phyloP scores from a whole-genome alignment of 352 stramenopile species.

The Phytophthora tentaculata region DNA sequence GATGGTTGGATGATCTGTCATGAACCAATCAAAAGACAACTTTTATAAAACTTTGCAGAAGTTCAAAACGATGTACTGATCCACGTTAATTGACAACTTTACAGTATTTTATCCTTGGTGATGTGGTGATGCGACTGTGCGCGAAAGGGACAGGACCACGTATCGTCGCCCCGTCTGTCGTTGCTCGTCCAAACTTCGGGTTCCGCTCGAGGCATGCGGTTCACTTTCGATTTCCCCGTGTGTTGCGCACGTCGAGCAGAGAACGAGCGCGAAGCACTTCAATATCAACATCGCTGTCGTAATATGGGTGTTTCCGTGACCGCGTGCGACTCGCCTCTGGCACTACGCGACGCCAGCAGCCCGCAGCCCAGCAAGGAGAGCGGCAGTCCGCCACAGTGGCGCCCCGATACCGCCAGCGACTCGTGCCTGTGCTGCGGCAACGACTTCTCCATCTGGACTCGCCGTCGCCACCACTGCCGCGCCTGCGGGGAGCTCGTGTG shows the following conservation, averaged over 20 bases:
- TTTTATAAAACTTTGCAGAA: too few species aligned
- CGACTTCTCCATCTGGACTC: slow-evolving; percentile 75
- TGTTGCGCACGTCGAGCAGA: slow-evolving; percentile 34
- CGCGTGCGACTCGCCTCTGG: slow-evolving; percentile 31
- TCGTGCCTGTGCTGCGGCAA: slow-evolving; percentile 73
- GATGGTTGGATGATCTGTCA: too few species aligned
- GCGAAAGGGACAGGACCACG: slow-evolving; percentile 14
- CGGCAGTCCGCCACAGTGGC: slow-evolving; percentile 54
- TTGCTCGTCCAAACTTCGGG: slow-evolving; percentile 19
- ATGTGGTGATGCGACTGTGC: slow-evolving; percentile 16
- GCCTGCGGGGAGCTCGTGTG: slow-evolving; percentile 83
- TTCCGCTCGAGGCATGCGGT: slow-evolving; percentile 8
- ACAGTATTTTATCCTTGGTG: background rate
- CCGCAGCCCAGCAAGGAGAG: slow-evolving; percentile 13
- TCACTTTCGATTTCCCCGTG: slow-evolving; percentile 41
- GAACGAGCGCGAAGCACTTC: slow-evolving; percentile 10
- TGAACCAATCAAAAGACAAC: too few species aligned
- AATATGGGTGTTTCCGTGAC: slow-evolving; percentile 35
- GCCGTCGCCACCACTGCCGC: slow-evolving; percentile 81
- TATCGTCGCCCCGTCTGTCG: slow-evolving; percentile 6
- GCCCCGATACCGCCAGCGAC: slow-evolving; percentile 73
- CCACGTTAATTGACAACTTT: too few species aligned
- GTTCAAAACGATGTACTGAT: too few species aligned
- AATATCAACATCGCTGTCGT: background rate
- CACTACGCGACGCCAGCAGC: slow-evolving; percentile 10